phyloP scores from a whole-genome alignment of 2,329 filamentous ascomycete genomes.

The Cercospora zeina region DNA sequence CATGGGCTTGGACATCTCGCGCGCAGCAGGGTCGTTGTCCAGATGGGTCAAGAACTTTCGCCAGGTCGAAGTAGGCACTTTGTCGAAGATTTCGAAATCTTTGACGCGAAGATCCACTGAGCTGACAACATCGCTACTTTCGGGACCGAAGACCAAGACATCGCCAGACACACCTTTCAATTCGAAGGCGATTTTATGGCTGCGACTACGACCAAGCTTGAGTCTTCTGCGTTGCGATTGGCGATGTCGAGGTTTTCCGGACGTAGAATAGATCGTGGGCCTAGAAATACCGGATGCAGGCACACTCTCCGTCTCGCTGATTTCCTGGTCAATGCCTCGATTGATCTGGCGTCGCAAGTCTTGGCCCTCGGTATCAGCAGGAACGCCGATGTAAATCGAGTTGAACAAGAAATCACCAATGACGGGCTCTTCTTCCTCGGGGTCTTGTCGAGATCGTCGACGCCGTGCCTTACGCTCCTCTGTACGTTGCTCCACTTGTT shows the following conservation, averaged over 20 bases:
- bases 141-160: constrained; percentile 74
- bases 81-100: constrained; percentile 88
- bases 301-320: constrained; percentile 86
- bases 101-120: constrained; percentile 80
- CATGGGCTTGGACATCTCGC: constrained; percentile 86
- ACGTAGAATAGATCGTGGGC: constrained; percentile 53
- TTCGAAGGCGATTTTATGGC: constrained; percentile 95
- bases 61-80: constrained; percentile 94
- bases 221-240: constrained; percentile 50
- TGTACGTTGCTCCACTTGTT: constrained; percentile 80
- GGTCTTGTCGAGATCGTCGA: constrained; percentile 54
- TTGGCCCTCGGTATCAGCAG: constrained; percentile 74
- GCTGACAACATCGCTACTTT: constrained; percentile 77
- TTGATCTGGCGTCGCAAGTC: constrained; percentile 85
- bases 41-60: constrained; percentile 97
- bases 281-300: constrained; percentile 66
- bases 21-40: constrained; percentile 72
- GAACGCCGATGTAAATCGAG: constrained; percentile 95
- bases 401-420: constrained; percentile 98
- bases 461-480: constrained; percentile 67
- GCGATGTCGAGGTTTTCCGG: constrained; percentile 33
- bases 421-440: constrained; percentile 76
- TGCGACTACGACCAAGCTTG: constrained; percentile 78
- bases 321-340: constrained; percentile 78
- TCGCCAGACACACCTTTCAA: constrained; percentile 81